Conservation (phyloP, 495 filamentous ascomycete species). For the Penicillium longicatenatum region DNA sequence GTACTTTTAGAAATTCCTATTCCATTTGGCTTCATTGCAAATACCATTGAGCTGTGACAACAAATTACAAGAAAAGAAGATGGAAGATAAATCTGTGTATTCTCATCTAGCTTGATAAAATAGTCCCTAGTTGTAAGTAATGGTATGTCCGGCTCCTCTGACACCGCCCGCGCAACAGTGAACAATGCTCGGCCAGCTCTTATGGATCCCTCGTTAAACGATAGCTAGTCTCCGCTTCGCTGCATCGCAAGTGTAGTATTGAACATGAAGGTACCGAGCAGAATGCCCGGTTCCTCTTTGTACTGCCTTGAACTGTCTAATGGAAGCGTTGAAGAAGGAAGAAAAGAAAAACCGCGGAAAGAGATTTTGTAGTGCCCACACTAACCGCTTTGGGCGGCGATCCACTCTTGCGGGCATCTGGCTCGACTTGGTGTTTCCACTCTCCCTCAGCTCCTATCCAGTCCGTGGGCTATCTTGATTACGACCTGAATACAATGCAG, state of each 20-base stretch:
- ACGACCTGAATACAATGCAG: slow-evolving; percentile 13
- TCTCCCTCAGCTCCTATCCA: slow-evolving; percentile 9
- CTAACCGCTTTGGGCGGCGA: slow-evolving; percentile 34
- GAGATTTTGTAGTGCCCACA: slow-evolving; percentile 31
- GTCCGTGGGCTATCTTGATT: not conserved
- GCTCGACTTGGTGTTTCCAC: slow-evolving; percentile 11
- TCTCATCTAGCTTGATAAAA: not conserved
- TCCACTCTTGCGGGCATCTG: slow-evolving; percentile 17
- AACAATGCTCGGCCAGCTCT: slow-evolving; percentile 84
- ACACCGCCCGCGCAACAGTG: slow-evolving; percentile 81
- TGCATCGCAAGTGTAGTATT: slow-evolving; percentile 78
- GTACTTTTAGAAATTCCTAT: slow-evolving; percentile 28
- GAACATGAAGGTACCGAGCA: slow-evolving; percentile 59
- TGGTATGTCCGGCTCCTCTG: slow-evolving; percentile 78
- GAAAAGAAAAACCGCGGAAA: slow-evolving; percentile 29
- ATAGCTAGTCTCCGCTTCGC: slow-evolving; percentile 72
- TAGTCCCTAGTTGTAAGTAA: too few relatives aligned
- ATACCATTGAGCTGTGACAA: slow-evolving; percentile 11
- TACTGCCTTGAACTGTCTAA: slow-evolving; percentile 88
- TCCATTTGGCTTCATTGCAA: slow-evolving; percentile 12
- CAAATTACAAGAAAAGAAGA: not conserved
- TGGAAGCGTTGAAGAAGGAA: slow-evolving; percentile 68
- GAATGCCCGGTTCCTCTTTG: slow-evolving; percentile 64
- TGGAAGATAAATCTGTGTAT: not conserved
- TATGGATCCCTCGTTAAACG: slow-evolving; percentile 69